A percentile compares a stretch with the other conserved stretches of the same genome.
Evolutionary conservation across 345 rosid genomes (phyloP).

Genomic region (Brassica incana): DNA sequence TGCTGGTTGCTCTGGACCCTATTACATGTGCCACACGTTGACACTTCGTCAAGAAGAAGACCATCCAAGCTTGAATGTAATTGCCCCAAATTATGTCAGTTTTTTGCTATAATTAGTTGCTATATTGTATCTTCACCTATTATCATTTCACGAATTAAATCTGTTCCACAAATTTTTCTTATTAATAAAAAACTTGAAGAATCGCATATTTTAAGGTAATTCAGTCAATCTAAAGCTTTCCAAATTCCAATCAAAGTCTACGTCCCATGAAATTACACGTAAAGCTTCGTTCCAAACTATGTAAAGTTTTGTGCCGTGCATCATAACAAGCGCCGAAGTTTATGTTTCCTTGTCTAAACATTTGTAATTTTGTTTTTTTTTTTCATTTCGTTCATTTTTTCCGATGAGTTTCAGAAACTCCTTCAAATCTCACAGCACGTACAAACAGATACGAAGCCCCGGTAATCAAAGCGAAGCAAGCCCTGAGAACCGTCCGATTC

Average conservation of each 20-base stretch:
- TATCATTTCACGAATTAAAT: too few species aligned
- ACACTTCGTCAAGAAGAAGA: too few species aligned
- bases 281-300: background rate
- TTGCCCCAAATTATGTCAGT: too few species aligned
- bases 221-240: background rate
- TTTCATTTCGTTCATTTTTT: background rate
- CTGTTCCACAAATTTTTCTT: background rate
- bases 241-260: background rate
- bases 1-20: too few species aligned
- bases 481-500: slow-evolving; percentile 2
- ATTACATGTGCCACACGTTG: too few species aligned
- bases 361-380: background rate
- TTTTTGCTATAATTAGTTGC: too few species aligned
- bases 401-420: background rate
- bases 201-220: background rate
- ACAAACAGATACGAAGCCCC: background rate
- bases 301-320: background rate
- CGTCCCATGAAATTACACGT: background rate
- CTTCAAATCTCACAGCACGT: background rate
- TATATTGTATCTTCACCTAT: too few species aligned
- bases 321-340: slow-evolving; percentile 1
- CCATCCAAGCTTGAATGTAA: too few species aligned
- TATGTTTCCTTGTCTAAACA: background rate
- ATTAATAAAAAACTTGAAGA: background rate
- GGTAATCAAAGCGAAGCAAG: background rate